A percentile compares a stretch with the other conserved stretches of the same genome.
Conservation (phyloP, 1,284 basidiomycete genomes). For the Cryptococcus hybrid region DNA sequence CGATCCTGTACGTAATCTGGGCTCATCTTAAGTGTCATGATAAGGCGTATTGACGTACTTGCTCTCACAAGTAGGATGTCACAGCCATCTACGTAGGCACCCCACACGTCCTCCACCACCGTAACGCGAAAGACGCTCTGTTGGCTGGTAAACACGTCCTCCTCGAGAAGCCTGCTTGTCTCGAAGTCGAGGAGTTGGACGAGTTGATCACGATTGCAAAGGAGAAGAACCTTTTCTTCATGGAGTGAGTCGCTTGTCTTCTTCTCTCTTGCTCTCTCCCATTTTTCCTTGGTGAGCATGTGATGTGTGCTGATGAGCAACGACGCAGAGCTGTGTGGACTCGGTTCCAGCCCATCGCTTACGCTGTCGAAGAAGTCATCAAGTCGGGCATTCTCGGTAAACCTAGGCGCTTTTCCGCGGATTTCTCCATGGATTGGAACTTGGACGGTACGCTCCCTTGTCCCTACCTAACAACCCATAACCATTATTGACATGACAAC, state of each 20-base stretch:
- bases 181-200: conserved; percentile 54
- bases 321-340: conserved; percentile 21
- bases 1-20: conserved; percentile 55
- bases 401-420: conserved; percentile 57
- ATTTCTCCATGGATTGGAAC: conserved; percentile 70
- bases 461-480: too few species aligned
- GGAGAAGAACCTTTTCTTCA: conserved; percentile 75
- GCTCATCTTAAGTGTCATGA: too few species aligned
- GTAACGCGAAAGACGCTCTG: conserved; percentile 61
- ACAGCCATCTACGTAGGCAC: conserved; percentile 67
- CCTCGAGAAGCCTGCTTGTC: conserved; percentile 69
- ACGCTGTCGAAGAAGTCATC: conserved; percentile 43
- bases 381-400: conserved; percentile 46
- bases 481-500: too few species aligned
- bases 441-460: too few species aligned
- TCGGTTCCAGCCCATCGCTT: conserved; percentile 30
- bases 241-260: conserved; percentile 66
- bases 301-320: too few species aligned
- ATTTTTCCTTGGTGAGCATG: too few species aligned
- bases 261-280: not conserved
- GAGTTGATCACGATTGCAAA: conserved; percentile 70
- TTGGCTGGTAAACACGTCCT: conserved; percentile 67
- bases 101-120: conserved; percentile 81
- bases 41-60: too few species aligned
- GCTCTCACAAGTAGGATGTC: too few species aligned